Base-by-base conservation (phyloP, 2,329 filamentous ascomycete genomes). In the Plectosphaerella plurivora region DNA sequence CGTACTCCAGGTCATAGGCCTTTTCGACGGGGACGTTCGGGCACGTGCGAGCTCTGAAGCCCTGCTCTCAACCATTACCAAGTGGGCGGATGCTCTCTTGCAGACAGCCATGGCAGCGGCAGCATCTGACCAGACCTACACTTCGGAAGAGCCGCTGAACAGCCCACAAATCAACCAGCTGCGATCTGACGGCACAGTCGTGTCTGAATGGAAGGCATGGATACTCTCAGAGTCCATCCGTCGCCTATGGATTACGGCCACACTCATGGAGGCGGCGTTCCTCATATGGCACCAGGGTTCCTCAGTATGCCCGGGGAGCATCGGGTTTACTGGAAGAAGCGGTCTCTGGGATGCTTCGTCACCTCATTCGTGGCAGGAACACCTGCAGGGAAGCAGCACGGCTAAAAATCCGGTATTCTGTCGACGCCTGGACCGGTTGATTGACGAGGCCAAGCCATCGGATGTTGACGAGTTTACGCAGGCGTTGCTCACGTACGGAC, bases 161-260 rank as follows among this genome's bases (percentile, higher is more conserved):
- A 28, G 37, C 37, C 14, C 37, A 14, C 37, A 39, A 18, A 42
- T 42, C 16, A 35, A 51, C 6, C 25, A 44, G 18, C 11, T 47
- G 12, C 35, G n/a, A 6, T 18, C 11, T 36, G 51, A 63, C 57
- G n/a, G 20, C 8, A 39, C 53, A 24, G 24, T 50, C 25, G 7
- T 50, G 11, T 25, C 51, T 24, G 36, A 57, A 20, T 67, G 64
- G 64, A 57, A 65, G 33, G 57, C 63, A 4, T 68, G 65, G 65
- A 60, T 68, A 18, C 47, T 68, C 2, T 57, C 64, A 3, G 65
- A 68, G 51, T 62, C 59, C 20, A 51, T 65, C n/a, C 56, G 65
- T 6, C 60, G 65, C 10, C 65, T 63, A 1, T 67, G 18, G 16
- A 22, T 42, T 20, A 15, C 18, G 9, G 47, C 47, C 24, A 53